phyloP scores from a whole-genome alignment of 2,329 filamentous ascomycete genomes.

The Cladobotryum mycophilum region DNA sequence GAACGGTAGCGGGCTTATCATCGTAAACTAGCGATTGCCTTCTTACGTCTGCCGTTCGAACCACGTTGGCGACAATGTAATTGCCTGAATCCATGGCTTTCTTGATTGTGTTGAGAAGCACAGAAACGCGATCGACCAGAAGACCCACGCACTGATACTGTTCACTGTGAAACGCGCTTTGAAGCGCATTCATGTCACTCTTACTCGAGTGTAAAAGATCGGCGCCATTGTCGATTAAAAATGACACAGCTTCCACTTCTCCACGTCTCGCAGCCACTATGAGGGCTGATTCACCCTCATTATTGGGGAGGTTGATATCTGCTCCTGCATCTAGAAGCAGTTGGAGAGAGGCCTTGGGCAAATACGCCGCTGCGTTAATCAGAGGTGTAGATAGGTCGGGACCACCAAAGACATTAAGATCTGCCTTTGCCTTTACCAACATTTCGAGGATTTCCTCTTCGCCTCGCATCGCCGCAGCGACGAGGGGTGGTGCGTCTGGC shows the following conservation, averaged over 20 bases:
- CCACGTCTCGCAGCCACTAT: slow-evolving; percentile 29
- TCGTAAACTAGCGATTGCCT: background rate
- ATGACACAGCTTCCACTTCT: slow-evolving; percentile 27
- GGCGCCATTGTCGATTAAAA: slow-evolving; percentile 29
- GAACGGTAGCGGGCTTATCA: background rate
- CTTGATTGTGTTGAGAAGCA: slow-evolving; percentile 4
- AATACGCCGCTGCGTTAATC: slow-evolving; percentile 29
- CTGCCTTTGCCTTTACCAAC: slow-evolving; percentile 29
- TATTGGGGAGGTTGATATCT: slow-evolving; percentile 30
- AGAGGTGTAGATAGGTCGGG: slow-evolving; percentile 29
- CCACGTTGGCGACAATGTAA: background rate
- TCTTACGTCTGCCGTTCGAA: slow-evolving; percentile 4
- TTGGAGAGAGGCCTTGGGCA: slow-evolving; percentile 25
- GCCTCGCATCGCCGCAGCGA: slow-evolving; percentile 29
- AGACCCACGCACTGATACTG: slow-evolving; percentile 5
- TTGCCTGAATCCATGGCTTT: slow-evolving; percentile 3
- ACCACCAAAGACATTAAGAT: slow-evolving; percentile 30
- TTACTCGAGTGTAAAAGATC: slow-evolving; percentile 15
- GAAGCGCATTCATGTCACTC: slow-evolving; percentile 5
- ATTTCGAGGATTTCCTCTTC: slow-evolving; percentile 30
- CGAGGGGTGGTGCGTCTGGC: slow-evolving; percentile 30
- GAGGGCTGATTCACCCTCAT: slow-evolving; percentile 32
- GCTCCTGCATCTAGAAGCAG: slow-evolving; percentile 30
- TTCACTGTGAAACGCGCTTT: slow-evolving; percentile 5
- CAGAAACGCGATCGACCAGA: slow-evolving; percentile 1